Base-by-base conservation (phyloP, 2,329 filamentous ascomycete species). In the Xylariaceae sp. region DNA sequence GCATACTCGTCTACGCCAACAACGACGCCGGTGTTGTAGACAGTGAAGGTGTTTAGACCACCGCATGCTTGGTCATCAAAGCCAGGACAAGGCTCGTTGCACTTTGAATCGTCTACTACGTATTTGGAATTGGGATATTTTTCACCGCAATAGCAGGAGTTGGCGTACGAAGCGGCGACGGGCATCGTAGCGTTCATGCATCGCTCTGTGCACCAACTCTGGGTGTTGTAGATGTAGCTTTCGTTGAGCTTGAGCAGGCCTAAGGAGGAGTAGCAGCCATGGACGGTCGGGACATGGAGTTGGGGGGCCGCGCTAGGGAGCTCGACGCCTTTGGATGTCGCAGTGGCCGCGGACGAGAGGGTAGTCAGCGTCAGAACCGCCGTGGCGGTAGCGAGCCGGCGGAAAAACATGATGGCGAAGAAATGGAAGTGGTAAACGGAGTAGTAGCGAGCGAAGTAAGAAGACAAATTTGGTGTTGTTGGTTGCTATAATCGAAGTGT, bases 61-160 rank as follows among this genome's bases (percentile, higher is more conserved):
- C 75, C 77, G 88, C 91, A 96, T 19, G 77, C 81, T 48, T 89
- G 79, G 1, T 65, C 33, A 18, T 71, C 72, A 62, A 75, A 92
- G 9, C 83, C 88, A 19, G 80, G 75, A 67, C 91, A 96, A 0
- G 75, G 66, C 28, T 77, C 78, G 64, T 81, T 75, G 72, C 91
- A 96, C 14, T 83, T 71, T 7, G 66, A 67, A 63, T 86, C 79
- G 42, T 78, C 72, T 6, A 82, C 78, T 54, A 84, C 66, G 39
- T 74, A 73, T 14, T 73, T 73, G 38, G 74, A 63, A 14, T 84
- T 75, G 0, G 91, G 91, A 44, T 92, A 78, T 53, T 76, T 70
- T 57, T 83, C 73, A 53, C 90, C 91, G 64, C 91, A 96, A 63
- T 77, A 89, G 72, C 91, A 96, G 57, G 82, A 71, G 16, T 76